A percentile compares a stretch with the other conserved stretches of the same genome.
phyloP scores from a whole-genome alignment of 2,329 filamentous ascomycete species.

The Fusarium ambrosium region DNA sequence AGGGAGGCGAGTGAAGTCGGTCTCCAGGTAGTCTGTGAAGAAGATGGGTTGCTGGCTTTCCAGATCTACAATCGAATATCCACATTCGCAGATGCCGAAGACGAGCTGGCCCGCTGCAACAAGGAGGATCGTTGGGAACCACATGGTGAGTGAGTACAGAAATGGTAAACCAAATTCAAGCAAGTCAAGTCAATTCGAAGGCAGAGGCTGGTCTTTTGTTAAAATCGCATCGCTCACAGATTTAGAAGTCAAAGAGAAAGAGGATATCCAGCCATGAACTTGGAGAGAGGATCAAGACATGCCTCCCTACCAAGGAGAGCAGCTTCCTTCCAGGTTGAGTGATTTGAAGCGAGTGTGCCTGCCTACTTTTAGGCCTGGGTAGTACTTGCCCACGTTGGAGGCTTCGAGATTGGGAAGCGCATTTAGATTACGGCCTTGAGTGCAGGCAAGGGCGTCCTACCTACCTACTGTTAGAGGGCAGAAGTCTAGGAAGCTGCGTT shows the following conservation, averaged over 20 bases:
- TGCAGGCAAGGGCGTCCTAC: background rate
- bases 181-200: background rate
- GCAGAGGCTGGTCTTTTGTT: background rate
- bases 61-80: conserved; percentile 69
- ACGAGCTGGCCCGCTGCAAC: conserved; percentile 30
- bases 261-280: background rate
- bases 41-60: conserved; percentile 59
- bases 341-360: background rate
- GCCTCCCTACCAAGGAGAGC: background rate
- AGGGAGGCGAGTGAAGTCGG: conserved; percentile 74
- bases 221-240: background rate
- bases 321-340: background rate
- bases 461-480: background rate
- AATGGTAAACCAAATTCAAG: background rate
- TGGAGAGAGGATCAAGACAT: background rate
- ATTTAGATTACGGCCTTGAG: background rate
- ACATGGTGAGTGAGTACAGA: conserved; percentile 19
- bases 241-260: background rate
- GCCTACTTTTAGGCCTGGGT: background rate
- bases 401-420: background rate
- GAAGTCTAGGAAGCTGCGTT: background rate
- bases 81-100: conserved; percentile 75
- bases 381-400: background rate
- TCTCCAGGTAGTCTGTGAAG: conserved; percentile 79
- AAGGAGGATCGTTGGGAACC: conserved; percentile 15